These are phyloP conservation scores for Dinochytrium kinnereticum DNA, from an alignment of 371 early-diverging fungal genomes.

Conservation along the genomic window DNA sequence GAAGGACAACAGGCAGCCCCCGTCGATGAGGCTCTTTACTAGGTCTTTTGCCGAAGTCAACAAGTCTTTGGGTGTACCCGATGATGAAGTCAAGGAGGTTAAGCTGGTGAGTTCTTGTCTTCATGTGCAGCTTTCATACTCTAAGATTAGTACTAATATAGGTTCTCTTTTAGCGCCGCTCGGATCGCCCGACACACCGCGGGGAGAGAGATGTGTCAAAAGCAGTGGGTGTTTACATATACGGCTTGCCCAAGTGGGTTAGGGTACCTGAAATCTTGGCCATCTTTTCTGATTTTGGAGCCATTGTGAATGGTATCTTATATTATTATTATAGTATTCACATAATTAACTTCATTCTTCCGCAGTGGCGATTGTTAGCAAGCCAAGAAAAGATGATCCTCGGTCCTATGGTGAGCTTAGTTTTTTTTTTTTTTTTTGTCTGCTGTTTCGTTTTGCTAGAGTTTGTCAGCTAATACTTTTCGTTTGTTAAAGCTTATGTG, in stretches of 20 bases:
- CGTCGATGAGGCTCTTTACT: background rate
- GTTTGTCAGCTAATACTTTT: background rate
- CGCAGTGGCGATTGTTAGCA: constrained; percentile 37
- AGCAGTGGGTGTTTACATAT: constrained; percentile 38
- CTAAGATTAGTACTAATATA: background rate
- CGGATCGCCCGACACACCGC: background rate
- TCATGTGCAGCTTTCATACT: background rate
- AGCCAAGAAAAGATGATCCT: constrained; percentile 22
- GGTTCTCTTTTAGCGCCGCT: background rate
- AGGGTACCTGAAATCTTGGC: constrained; percentile 38
- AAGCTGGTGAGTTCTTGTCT: background rate
- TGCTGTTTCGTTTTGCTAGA: constrained; percentile 1
- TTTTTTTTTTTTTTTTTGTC: background rate
- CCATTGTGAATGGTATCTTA: constrained; percentile 40
- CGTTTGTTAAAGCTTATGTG: constrained; percentile 36
- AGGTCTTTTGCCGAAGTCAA: constrained; percentile 2
- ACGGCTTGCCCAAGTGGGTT: constrained; percentile 40
- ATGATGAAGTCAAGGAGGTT: background rate
- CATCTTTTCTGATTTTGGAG: constrained; percentile 45
- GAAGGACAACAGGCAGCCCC: background rate
- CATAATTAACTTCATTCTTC: background rate
- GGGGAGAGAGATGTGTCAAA: constrained; percentile 9
- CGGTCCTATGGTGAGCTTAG: constrained; percentile 27
- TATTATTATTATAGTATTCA: background rate
- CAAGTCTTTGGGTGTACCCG: background rate